Percentiles rank a stretch among this genome's conserved stretches.
Conservation (phyloP, 805 yeast species). For the Kregervanrija delftensis region DNA sequence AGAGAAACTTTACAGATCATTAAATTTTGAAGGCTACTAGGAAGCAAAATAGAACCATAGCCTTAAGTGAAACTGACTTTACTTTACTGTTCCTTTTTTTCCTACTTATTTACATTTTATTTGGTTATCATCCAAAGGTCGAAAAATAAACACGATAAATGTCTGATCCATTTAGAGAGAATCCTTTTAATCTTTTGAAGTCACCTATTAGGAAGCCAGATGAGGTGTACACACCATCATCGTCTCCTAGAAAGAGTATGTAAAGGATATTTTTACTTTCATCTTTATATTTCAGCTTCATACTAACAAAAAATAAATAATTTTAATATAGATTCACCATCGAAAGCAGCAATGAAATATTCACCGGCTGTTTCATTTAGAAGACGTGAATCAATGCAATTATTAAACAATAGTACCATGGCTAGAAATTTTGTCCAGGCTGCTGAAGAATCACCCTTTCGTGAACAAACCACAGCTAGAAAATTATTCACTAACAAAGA, state of each 20-base stretch:
- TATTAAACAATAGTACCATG: constrained; percentile 26
- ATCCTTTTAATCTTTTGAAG: constrained; percentile 20
- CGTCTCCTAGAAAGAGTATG: constrained; percentile 26
- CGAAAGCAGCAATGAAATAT: constrained; percentile 32
- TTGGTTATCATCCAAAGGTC: background rate
- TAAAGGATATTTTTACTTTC: background rate
- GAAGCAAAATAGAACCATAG: too few relatives aligned
- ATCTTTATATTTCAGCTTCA: background rate
- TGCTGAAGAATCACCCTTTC: constrained; percentile 24
- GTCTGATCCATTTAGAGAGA: constrained; percentile 22
- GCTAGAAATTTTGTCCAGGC: constrained; percentile 32
- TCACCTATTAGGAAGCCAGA: constrained; percentile 29
- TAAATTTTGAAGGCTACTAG: too few relatives aligned
- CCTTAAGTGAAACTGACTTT: too few relatives aligned
- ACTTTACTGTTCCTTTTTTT: too few relatives aligned
- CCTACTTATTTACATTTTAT: too few relatives aligned
- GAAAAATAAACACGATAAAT: background rate
- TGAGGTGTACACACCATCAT: constrained; percentile 22
- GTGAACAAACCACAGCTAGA: constrained; percentile 40
- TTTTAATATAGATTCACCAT: constrained; percentile 21
- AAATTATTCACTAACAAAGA: constrained; percentile 62
- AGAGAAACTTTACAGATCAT: too few relatives aligned
- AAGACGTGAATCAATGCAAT: constrained; percentile 20
- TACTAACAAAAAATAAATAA: too few relatives aligned
- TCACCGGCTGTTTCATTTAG: constrained; percentile 38